Evolutionary conservation across 306 rosid species (phyloP).

Genomic region (Carpinus fangiana): DNA sequence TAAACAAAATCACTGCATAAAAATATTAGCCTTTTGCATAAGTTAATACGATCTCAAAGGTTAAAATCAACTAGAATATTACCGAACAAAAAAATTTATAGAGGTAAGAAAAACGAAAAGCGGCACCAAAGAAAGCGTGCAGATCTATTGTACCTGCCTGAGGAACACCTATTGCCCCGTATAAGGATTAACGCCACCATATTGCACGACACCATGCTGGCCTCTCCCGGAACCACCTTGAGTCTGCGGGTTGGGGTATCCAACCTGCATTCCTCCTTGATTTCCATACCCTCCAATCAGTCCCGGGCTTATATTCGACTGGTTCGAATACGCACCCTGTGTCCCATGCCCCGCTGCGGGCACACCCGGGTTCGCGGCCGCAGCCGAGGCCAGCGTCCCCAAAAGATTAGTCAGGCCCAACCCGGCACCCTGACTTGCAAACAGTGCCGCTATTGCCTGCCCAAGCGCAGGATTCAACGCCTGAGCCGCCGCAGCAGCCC

Average conservation of each 20-base stretch:
- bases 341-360: slow-evolving; percentile 47
- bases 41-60: neutral
- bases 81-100: too few relatives aligned
- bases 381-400: slow-evolving; percentile 67
- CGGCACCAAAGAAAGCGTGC: slow-evolving; percentile 1
- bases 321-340: slow-evolving; percentile 53
- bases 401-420: slow-evolving; percentile 72
- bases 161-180: slow-evolving; percentile 68
- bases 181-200: slow-evolving; percentile 68
- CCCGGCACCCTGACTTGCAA: slow-evolving; percentile 77
- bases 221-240: slow-evolving; percentile 89
- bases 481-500: too few relatives aligned
- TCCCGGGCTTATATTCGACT: slow-evolving; percentile 35
- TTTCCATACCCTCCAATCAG: slow-evolving; percentile 62
- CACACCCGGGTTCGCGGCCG: slow-evolving; percentile 54
- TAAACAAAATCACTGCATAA: neutral
- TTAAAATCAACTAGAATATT: neutral
- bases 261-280: slow-evolving; percentile 66
- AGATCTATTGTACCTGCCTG: slow-evolving; percentile 36
- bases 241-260: slow-evolving; percentile 65
- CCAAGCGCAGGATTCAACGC: slow-evolving; percentile 76
- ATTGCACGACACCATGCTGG: slow-evolving; percentile 75
- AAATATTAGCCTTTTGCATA: neutral
- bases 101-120: neutral
- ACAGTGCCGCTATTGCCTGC: slow-evolving; percentile 84